Evolutionary conservation across 2,329 filamentous ascomycete species (phyloP), one percentile per base, ranked within the genome.

Genomic region (Parasarocladium wereldwijsianum): DNA sequence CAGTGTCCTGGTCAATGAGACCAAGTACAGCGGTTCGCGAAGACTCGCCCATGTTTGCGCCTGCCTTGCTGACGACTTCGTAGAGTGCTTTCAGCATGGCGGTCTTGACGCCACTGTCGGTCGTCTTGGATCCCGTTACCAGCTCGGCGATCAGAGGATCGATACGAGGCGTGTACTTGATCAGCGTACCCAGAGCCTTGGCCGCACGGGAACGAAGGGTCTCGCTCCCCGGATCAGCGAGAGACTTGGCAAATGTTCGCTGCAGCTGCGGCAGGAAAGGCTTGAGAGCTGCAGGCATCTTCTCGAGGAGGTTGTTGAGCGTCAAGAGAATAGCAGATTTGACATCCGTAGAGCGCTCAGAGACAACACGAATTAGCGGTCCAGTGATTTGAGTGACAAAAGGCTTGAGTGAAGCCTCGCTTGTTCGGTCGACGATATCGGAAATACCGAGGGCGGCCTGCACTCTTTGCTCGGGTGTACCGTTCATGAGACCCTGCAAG

Each of bases 351-450:
- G 90, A 93, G 38, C 87, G 76, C 53, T 98, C 90, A 5, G 90
- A 94, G 12, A 98, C 86, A 14, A 96, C 87, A 68, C 90, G 82
- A 52, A 98, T 98, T 32, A 98, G 70, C 14, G 92, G 90, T 49
- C 90, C 90, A 5, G 92, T 96, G 43, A 98, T 94, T 47, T 94
- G 86, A 17, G 87, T 94, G 36, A 98, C 90, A 45, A 92, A 96
- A 6, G 86, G 84, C 55, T 90, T 92, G 38, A 98, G 63, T 13
- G 86, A 76, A 35, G 85, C 77, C 40, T 84, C 73, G 51, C 77
- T 87, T 16, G 90, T 92, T 34, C 90, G 76, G 57, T 96, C 90
- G 39, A 96, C 79, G 40, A 98, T 81, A 49, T 98, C 92, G 3
- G 86, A 93, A 42, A 98, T 92, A 33, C 83, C 90, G 38, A 96